phyloP scores from a whole-genome alignment of 371 early-diverging fungal species.

The Neoconidiobolus thromboides region DNA sequence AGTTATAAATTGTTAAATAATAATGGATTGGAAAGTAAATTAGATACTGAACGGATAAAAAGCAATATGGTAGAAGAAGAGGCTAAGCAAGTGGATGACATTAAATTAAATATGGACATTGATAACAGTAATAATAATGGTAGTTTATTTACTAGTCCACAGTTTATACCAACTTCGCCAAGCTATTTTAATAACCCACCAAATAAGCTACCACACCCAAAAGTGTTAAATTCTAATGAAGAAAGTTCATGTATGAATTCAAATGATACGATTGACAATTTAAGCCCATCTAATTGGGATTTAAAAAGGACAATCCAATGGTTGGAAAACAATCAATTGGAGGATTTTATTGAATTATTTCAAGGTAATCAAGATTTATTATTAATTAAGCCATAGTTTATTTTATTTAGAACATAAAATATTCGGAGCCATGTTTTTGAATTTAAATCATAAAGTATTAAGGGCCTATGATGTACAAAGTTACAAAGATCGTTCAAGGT shows the following conservation, averaged over 20 bases:
- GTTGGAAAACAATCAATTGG: slow-evolving; percentile 1
- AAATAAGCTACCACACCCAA: neutral
- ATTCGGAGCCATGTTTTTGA: neutral
- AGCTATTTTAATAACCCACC: neutral
- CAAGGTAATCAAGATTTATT: neutral
- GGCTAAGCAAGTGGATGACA: no score
- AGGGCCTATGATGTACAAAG: neutral
- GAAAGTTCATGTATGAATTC: neutral
- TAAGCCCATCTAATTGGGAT: slow-evolving; percentile 1
- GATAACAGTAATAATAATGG: no score
- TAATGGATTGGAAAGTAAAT: no score
- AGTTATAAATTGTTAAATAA: no score
- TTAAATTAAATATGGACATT: no score
- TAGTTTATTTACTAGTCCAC: neutral
- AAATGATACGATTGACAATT: neutral
- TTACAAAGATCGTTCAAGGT: slow-evolving; percentile 2
- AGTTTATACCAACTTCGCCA: neutral
- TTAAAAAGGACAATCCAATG: neutral
- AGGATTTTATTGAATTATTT: slow-evolving; percentile 2
- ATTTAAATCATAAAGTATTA: slow-evolving; percentile 4
- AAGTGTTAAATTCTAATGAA: neutral
- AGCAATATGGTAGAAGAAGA: no score
- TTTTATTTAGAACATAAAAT: slow-evolving; percentile 1
- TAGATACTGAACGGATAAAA: no score
- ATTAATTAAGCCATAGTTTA: neutral